Base-by-base conservation (phyloP, 495 filamentous ascomycete species). In the Monascus purpureus region DNA sequence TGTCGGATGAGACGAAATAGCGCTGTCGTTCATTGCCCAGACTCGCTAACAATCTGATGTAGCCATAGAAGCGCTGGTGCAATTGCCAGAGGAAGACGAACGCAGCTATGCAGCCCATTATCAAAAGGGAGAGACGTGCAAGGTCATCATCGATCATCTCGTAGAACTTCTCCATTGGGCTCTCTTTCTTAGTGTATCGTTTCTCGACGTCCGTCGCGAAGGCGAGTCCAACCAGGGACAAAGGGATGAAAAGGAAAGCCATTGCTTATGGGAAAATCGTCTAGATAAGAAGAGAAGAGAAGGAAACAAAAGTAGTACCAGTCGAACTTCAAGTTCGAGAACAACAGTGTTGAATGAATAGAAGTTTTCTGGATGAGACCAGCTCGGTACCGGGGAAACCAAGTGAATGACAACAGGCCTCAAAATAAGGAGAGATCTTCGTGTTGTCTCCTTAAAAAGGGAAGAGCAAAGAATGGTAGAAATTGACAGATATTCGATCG, bases 21-120 rank as follows among this genome's bases (percentile, higher is more conserved):
- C 63, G 53, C 47, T 80, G 82, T 13, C 53, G 76, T 37, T 77
- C 78, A 65, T 74, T 79, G 49, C 61, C 67, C 40, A 93, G 69
- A 37, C 72, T 80, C 17, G 75, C 58, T 32, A 95, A 57, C n/a
- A 75, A 77, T 46, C 90, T 72, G 9, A 90, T 53, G 37, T 83
- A 80, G 35, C 56, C 59, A 28, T 70, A 59, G 14, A 77, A 56
- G 29, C 51, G 47, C 20, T 57, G 46, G 25, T 61, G 46, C 8
- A 75, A 47, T 28, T 73, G 59, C 49, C 71, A 74, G 25, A 69
- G 28, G 22, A 72, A 56, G 15, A 70, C 57, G 14, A 63, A 39
- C 12, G 58, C 53, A 11, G 66, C 62, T 7, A 78, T 45, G 17
- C 47, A 61, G 26, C 59, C 55, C n/a, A 83, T 61, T 0, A 60